Conservation (phyloP, 768 basidiomycete genomes). For the Paxillus ammoniavirescens region DNA sequence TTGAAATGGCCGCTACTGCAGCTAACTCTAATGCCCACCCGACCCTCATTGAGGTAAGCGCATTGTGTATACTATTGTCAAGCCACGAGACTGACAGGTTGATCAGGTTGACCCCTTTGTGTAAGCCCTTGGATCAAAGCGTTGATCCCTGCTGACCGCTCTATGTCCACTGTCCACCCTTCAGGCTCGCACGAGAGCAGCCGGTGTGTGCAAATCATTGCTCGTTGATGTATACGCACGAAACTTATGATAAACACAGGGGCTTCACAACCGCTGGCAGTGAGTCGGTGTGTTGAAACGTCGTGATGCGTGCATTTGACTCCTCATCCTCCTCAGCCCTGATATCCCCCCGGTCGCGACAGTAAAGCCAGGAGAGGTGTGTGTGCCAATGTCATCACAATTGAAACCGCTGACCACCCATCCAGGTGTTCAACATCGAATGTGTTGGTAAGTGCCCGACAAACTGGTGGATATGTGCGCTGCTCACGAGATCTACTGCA, state of each 20-base stretch:
- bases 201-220: conserved; percentile 39
- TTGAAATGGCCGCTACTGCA: conserved; percentile 50
- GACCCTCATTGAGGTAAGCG: conserved; percentile 52
- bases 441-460: conserved; percentile 50
- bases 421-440: conserved; percentile 66
- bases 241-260: conserved; percentile 33
- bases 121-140: conserved; percentile 36
- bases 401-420: background rate
- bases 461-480: background rate
- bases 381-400: background rate
- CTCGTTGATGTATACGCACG: background rate
- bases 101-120: conserved; percentile 66
- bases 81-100: background rate
- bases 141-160: background rate
- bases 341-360: conserved; percentile 62
- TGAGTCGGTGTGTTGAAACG: conserved; percentile 32
- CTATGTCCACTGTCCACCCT: background rate
- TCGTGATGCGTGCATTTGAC: background rate
- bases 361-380: conserved; percentile 60
- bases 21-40: conserved; percentile 62
- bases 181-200: conserved; percentile 51
- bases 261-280: conserved; percentile 76
- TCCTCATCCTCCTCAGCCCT: conserved; percentile 37
- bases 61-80: background rate
- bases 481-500: background rate